phyloP scores from a whole-genome alignment of 2,329 filamentous ascomycete species.

The Thielaviopsis musarum region DNA sequence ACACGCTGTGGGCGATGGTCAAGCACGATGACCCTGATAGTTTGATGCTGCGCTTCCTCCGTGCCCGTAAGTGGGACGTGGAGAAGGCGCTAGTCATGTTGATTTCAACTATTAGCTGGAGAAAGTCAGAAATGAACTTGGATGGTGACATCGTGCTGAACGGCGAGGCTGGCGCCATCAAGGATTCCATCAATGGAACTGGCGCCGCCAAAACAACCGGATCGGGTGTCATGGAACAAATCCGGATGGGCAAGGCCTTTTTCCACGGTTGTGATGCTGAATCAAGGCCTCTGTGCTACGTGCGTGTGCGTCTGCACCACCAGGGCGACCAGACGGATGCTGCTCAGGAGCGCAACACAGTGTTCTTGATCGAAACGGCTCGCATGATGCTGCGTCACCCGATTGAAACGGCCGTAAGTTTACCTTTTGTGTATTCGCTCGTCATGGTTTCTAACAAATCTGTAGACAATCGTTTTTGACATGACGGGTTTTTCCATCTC shows the following conservation, averaged over 20 bases:
- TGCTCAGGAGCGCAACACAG: constrained; percentile 74
- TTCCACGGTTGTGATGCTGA: constrained; percentile 73
- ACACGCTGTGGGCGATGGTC: constrained; percentile 80
- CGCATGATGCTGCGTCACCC: constrained; percentile 63
- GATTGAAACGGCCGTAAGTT: constrained; percentile 77
- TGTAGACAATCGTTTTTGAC: constrained; percentile 79
- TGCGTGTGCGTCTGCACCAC: constrained; percentile 67
- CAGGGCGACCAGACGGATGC: constrained; percentile 68
- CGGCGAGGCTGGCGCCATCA: constrained; percentile 46
- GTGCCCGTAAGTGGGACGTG: constrained; percentile 91
- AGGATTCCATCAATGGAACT: constrained; percentile 39
- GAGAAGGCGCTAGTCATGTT: constrained; percentile 89
- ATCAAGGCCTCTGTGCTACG: constrained; percentile 73
- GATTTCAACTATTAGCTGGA: constrained; percentile 87
- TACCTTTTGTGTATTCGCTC: background rate
- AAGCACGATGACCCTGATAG: constrained; percentile 92
- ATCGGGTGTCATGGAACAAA: constrained; percentile 65
- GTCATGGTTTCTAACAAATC: constrained; percentile 14
- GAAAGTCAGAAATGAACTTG: constrained; percentile 64
- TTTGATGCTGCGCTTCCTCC: constrained; percentile 62
- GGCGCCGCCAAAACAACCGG: constrained; percentile 46
- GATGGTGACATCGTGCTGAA: constrained; percentile 73
- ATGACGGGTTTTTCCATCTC: constrained; percentile 87
- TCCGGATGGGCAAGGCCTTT: constrained; percentile 84
- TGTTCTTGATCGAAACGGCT: constrained; percentile 90